These are phyloP conservation scores for Globisporangium megalacanthum DNA, from an alignment of 352 stramenopile species.

Conservation along the genomic window DNA sequence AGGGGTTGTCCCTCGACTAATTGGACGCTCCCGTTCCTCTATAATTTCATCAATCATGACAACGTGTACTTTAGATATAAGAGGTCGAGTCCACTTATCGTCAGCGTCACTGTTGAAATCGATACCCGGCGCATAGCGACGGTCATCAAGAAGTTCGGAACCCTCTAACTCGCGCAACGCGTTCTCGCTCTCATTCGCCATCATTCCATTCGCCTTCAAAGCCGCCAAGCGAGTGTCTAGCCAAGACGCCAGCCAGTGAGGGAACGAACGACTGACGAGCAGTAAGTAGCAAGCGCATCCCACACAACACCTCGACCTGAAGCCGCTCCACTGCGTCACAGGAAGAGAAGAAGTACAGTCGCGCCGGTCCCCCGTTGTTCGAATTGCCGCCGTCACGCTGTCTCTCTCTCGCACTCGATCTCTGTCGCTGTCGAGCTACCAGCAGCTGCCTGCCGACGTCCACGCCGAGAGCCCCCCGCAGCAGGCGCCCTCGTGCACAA, in stretches of 20 bases:
- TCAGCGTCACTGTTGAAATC: too few species aligned
- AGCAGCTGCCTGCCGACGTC: too few species aligned
- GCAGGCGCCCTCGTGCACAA: conserved; percentile 6
- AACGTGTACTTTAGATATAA: not conserved
- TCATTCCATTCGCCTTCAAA: not conserved
- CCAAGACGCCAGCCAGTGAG: too few species aligned
- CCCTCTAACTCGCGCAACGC: not conserved
- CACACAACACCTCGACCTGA: too few species aligned
- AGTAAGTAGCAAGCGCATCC: too few species aligned
- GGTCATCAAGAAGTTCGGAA: not conserved
- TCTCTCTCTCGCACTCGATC: not conserved
- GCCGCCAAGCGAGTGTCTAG: too few species aligned
- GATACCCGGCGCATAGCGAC: too few species aligned
- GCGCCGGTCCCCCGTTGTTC: too few species aligned
- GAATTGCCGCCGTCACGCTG: not conserved
- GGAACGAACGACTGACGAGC: not conserved
- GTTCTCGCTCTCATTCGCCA: not conserved
- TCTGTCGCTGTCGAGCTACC: not conserved
- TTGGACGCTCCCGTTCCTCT: too few species aligned
- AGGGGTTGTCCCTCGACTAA: too few species aligned
- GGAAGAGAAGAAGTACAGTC: not conserved
- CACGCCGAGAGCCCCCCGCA: not conserved
- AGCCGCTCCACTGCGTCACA: not conserved
- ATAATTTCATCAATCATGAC: too few species aligned
- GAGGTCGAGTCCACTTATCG: too few species aligned